Conservation (phyloP, 208 protist species). For the Kentomonas sorsogonicus region DNA sequence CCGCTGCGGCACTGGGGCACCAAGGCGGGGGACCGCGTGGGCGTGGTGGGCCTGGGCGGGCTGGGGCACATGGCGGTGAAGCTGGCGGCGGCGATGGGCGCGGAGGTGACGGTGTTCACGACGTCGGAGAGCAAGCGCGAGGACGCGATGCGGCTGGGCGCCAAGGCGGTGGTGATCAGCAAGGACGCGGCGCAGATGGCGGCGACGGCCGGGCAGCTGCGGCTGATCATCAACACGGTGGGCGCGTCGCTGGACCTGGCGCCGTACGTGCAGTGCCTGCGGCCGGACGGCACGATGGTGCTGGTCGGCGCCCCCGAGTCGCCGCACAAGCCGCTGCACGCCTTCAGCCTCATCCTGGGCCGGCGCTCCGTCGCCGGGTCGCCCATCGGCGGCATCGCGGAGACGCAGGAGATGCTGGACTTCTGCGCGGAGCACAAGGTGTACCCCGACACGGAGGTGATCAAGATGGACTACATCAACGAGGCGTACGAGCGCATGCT, state of each 20-base stretch:
- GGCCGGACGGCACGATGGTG: conserved; percentile 24
- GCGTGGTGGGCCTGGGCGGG: conserved; percentile 68
- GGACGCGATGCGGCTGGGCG: conserved; percentile 41
- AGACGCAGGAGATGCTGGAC: conserved; percentile 9
- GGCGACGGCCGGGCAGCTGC: conserved; percentile 19
- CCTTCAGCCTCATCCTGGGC: conserved; percentile 16
- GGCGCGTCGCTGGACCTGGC: conserved; percentile 24
- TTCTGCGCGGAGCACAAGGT: conserved; percentile 5
- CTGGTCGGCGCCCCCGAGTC: conserved; percentile 38
- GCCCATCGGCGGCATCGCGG: conserved; percentile 39
- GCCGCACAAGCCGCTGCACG: conserved; percentile 25
- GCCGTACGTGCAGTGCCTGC: conserved; percentile 33
- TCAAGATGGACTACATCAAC: conserved; percentile 4
- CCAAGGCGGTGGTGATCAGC: conserved; percentile 29
- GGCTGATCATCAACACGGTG: conserved; percentile 49
- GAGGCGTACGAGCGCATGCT: conserved; percentile 7
- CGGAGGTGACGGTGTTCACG: conserved; percentile 31
- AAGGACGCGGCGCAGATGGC: conserved; percentile 43
- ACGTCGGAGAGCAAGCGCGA: conserved; percentile 30
- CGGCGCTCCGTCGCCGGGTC: conserved; percentile 29
- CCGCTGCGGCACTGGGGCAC: conserved; percentile 39
- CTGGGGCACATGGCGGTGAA: conserved; percentile 80
- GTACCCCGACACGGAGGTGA: neutral
- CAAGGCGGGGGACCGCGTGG: conserved; percentile 32
- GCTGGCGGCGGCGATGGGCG: conserved; percentile 16